A percentile compares a stretch with the other conserved stretches of the same genome.
phyloP scores from a whole-genome alignment of 352 stramenopile genomes.

The Aphanomyces stellatus region DNA sequence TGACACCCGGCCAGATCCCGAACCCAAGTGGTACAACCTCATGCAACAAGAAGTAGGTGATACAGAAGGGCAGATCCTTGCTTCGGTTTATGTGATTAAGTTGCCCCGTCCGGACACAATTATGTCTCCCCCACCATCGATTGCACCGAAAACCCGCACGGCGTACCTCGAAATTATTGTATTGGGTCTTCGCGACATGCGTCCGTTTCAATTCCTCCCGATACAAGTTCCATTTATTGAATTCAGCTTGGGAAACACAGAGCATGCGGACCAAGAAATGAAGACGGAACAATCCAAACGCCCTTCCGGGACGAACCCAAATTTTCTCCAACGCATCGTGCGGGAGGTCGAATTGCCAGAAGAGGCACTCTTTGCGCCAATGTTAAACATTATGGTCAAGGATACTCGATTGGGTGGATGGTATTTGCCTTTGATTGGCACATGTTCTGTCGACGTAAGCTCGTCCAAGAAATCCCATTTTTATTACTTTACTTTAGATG shows the following conservation, averaged over 20 bases:
- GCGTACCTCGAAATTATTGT: slow-evolving; percentile 80
- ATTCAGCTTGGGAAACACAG: slow-evolving; percentile 79
- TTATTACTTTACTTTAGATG: slow-evolving; percentile 35
- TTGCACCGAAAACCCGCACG: slow-evolving; percentile 52
- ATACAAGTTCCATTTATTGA: slow-evolving; percentile 83
- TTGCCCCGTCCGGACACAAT: slow-evolving; percentile 61
- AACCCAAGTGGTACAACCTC: slow-evolving; percentile 70
- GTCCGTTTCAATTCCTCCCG: slow-evolving; percentile 81
- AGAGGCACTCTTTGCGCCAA: slow-evolving; percentile 79
- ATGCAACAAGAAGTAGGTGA: slow-evolving; percentile 68
- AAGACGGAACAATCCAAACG: slow-evolving; percentile 80
- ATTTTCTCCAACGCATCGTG: slow-evolving; percentile 85
- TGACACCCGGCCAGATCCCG: slow-evolving; percentile 32
- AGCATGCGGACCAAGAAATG: slow-evolving; percentile 71
- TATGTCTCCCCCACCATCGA: slow-evolving; percentile 37
- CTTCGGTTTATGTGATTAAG: slow-evolving; percentile 62
- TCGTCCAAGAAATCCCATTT: neutral
- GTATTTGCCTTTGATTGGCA: slow-evolving; percentile 71
- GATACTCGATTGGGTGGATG: slow-evolving; percentile 83
- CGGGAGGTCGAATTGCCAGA: slow-evolving; percentile 79
- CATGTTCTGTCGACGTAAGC: slow-evolving; percentile 60
- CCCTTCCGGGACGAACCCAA: slow-evolving; percentile 75
- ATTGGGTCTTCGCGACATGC: slow-evolving; percentile 75
- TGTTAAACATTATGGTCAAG: slow-evolving; percentile 85
- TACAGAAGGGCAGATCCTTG: slow-evolving; percentile 67